These are phyloP conservation scores for Stephania cephalantha DNA, from an alignment of 164 flowering plant species.

Conservation along the genomic window DNA sequence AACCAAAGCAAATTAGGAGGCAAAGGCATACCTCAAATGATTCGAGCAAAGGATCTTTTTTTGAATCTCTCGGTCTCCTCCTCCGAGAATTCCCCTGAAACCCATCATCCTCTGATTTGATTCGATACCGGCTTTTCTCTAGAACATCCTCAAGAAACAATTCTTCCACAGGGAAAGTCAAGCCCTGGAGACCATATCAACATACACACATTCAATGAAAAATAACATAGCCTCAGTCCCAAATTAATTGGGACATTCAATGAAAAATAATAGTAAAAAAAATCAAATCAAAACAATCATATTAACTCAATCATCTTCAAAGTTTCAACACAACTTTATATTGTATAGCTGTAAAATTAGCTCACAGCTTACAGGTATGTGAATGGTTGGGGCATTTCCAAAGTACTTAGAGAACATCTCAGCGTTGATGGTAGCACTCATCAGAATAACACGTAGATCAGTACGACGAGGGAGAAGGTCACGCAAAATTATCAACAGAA, in stretches of 20 bases:
- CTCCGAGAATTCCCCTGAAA: constrained; percentile 55
- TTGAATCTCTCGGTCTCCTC: constrained; percentile 46
- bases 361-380: constrained; percentile 60
- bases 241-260: background rate
- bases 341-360: background rate
- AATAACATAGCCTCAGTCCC: background rate
- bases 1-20: background rate
- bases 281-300: too few species aligned
- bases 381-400: constrained; percentile 81
- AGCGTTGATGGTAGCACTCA: constrained; percentile 98
- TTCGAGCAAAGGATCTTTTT: constrained; percentile 69
- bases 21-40: constrained; percentile 65
- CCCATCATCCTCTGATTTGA: constrained; percentile 55
- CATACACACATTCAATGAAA: background rate
- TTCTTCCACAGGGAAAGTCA: constrained; percentile 77
- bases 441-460: constrained; percentile 76
- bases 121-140: constrained; percentile 64
- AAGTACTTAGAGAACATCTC: constrained; percentile 85
- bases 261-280: background rate
- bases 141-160: constrained; percentile 76
- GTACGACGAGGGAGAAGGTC: constrained; percentile 92
- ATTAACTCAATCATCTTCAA: background rate
- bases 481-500: constrained; percentile 71
- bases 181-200: constrained; percentile 46
- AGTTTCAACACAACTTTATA: background rate